phyloP scores from a whole-genome alignment of 2,329 filamentous ascomycete species.

The Chaetomiaceae sp. region DNA sequence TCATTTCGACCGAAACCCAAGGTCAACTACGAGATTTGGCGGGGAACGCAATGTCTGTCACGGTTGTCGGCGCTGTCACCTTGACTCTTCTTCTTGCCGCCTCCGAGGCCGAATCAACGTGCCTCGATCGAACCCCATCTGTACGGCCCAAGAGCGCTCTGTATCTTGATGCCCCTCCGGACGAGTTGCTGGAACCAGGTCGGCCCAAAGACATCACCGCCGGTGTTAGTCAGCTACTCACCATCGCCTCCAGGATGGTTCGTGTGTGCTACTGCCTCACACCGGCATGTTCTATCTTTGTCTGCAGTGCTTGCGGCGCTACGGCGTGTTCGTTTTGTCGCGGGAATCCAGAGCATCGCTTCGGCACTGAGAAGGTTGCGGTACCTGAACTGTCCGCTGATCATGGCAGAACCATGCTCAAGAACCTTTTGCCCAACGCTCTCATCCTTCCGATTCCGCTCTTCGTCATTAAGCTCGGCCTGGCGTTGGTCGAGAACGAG shows the following conservation, averaged over 20 bases:
- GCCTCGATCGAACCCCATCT: neutral
- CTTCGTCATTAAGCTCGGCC: neutral
- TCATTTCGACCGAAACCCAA: constrained; percentile 58
- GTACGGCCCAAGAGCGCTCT: neutral
- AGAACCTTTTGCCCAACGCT: neutral
- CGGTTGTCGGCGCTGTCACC: constrained; percentile 61
- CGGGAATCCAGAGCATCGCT: constrained; percentile 35
- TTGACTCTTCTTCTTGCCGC: constrained; percentile 48
- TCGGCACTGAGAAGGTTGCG: constrained; percentile 3
- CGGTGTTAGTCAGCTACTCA: neutral
- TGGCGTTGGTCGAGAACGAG: neutral
- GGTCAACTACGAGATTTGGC: constrained; percentile 61
- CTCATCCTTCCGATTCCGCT: neutral
- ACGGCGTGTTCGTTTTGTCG: constrained; percentile 34
- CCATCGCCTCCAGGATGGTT: constrained; percentile 2
- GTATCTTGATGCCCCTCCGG: neutral
- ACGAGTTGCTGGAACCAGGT: neutral
- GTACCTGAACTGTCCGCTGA: neutral
- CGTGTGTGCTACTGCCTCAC: constrained; percentile 17
- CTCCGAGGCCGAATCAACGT: neutral
- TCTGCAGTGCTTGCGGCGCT: constrained; percentile 32
- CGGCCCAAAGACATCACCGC: neutral
- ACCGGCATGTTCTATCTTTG: constrained; percentile 27
- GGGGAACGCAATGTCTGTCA: constrained; percentile 74
- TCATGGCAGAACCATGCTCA: constrained; percentile 9